phyloP scores from a whole-genome alignment of 495 filamentous ascomycete species.

The Trichoderma erinaceum region DNA sequence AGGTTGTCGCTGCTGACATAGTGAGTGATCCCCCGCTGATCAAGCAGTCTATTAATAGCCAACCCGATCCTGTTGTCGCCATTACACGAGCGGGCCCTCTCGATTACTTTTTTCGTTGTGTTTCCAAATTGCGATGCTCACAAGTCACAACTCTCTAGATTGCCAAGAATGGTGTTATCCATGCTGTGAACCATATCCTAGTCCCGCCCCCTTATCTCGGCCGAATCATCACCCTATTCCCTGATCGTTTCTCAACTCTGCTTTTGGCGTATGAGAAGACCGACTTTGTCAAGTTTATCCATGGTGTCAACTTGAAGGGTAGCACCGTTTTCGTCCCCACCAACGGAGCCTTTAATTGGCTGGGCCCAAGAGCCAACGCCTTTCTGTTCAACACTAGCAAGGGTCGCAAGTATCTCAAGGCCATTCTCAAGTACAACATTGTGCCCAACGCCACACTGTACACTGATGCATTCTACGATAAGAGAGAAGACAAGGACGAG shows the following conservation, averaged over 20 bases:
- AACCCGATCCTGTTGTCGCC: not conserved
- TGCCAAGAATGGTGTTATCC: slow-evolving; percentile 66
- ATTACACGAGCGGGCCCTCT: not conserved
- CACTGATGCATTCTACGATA: slow-evolving; percentile 61
- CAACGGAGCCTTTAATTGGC: slow-evolving; percentile 63
- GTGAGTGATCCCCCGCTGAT: slow-evolving; percentile 36
- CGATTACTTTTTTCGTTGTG: not conserved
- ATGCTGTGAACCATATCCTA: slow-evolving; percentile 62
- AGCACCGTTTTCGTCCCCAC: slow-evolving; percentile 66
- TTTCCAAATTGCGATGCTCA: too few relatives aligned
- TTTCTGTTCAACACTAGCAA: slow-evolving; percentile 65
- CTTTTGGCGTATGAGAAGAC: slow-evolving; percentile 62
- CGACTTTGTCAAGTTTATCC: slow-evolving; percentile 38
- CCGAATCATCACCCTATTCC: slow-evolving; percentile 56
- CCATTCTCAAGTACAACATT: slow-evolving; percentile 40
- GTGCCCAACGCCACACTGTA: slow-evolving; percentile 70
- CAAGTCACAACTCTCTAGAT: not conserved
- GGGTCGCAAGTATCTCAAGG: slow-evolving; percentile 44
- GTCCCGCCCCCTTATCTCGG: slow-evolving; percentile 58
- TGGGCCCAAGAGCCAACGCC: slow-evolving; percentile 60
- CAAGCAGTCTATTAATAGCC: slow-evolving; percentile 6
- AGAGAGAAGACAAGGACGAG: slow-evolving; percentile 22
- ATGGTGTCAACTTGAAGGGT: slow-evolving; percentile 38
- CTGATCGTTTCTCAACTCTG: slow-evolving; percentile 66
- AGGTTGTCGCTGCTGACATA: slow-evolving; percentile 57